Evolutionary conservation across 2,329 filamentous ascomycete species (phyloP), one percentile per base, ranked within the genome.

Genomic region (Talaromyces piceae): DNA sequence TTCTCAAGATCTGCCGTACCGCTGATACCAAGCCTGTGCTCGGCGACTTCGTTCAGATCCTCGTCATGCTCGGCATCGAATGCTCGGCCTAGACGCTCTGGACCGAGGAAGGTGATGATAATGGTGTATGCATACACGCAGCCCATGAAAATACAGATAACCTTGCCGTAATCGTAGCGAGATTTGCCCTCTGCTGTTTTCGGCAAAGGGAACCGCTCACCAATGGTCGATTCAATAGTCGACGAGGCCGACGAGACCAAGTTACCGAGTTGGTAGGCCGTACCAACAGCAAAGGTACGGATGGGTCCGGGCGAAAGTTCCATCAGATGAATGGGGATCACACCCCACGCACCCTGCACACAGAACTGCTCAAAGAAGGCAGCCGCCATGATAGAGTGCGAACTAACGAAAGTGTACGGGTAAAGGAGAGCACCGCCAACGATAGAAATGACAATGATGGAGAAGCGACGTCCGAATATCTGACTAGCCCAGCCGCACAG

Each of bases 141-240:
- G 1, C 78, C 90, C 86, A 95, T 90, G 70, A 95, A 95, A 62
- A 94, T 93, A 63, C 84, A 88, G 57, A 95, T 91, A 8, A 94
- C 88, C 59, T 84, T 84, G 33, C 88, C 88, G 59, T 94, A 94
- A 53, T 88, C 73, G 66, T 85, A 88, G 3, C 85, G 74, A 44
- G 69, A 66, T 27, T 70, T 66, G 0, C 72, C 76, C 1, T 68
- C 64, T 16, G 75, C 65, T 1, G 77, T 78, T 0, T 79, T 72
- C 0, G 82, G 75, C 3, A 94, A 75, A 0, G 87, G 87, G 65
- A 88, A 93, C 1, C 75, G 72, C 67, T 90, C 84, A 30, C 87
- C 87, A 31, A 90, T 82, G 0, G 80, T 85, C 1, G 85, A 78
- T 66, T 91, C 85, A 59, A 91, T 91, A 8, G 86, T 90, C 0